Base-by-base conservation (phyloP, 2,329 filamentous ascomycete species). In the Cordyceps sp. region DNA sequence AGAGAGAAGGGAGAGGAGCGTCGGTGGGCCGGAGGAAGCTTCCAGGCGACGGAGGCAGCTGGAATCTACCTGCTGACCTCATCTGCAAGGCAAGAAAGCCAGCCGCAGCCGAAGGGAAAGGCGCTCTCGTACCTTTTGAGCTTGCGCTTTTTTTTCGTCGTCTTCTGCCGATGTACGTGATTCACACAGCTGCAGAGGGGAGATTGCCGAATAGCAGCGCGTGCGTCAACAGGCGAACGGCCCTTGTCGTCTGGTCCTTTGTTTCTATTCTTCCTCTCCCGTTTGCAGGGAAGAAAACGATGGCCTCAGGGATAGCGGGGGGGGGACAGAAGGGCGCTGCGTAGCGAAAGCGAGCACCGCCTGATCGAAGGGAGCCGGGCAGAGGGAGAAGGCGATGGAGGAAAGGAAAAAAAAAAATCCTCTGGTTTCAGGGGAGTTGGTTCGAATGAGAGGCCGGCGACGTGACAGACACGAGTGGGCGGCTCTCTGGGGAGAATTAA, bases 1-100 rank as follows among this genome's bases (percentile, higher is more conserved):
- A 32, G 24, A n/a, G 23, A 26, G 24, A 24, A 21, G 10, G 18
- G 31, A 23, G 13, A 9, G 20, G 18, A 19, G 18, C 22, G 21
- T 22, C 17, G 12, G 31, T 18, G 28, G 31, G 28, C 29, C 30
- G 10, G 10, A 33, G 25, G 31, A 36, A 36, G 28, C 16, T 36
- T 36, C 28, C 27, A 29, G 28, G 28, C 19, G 21, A 13, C 9
- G 8, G n/a, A 20, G n/a, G 18, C 5, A 18, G 24, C n/a, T 14
- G 23, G n/a, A n/a, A n/a, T n/a, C n/a, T n/a, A n/a, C n/a, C 16
- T 27, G 26, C 26, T 27, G 26, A 27, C 26, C 26, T 27, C 26
- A 27, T 29, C 28, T 18, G 19, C 18, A 29, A 29, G n/a, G 18
- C n/a, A n/a, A n/a, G n/a, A n/a, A n/a, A n/a, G n/a, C n/a, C n/a